phyloP scores from a whole-genome alignment of 2,329 filamentous ascomycete species.

The Curvularia sp. region DNA sequence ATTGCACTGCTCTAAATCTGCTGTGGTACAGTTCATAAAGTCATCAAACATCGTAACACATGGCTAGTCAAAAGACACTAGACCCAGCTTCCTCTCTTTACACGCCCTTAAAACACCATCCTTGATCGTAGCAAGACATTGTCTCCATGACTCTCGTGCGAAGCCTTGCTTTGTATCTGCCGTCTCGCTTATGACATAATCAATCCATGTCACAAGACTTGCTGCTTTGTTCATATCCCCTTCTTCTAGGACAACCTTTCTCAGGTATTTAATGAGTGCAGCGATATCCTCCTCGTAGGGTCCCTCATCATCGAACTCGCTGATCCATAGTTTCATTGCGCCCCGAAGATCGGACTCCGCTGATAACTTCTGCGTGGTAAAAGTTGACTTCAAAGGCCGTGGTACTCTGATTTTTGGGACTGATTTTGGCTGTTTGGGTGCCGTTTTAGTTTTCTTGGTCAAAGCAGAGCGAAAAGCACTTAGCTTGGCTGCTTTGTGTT shows the following conservation, averaged over 20 bases:
- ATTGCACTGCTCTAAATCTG: not conserved
- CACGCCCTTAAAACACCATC: constrained; percentile 7
- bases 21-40: not conserved
- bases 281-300: constrained; percentile 81
- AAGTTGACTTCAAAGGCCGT: constrained; percentile 63
- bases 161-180: not conserved
- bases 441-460: constrained; percentile 33
- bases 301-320: constrained; percentile 73
- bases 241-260: constrained; percentile 76
- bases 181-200: constrained; percentile 49
- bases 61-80: constrained; percentile 16
- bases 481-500: constrained; percentile 62
- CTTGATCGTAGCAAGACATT: constrained; percentile 4
- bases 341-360: constrained; percentile 70
- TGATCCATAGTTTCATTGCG: constrained; percentile 79
- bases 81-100: constrained; percentile 12
- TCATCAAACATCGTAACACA: constrained; percentile 4
- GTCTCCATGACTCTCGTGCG: not conserved
- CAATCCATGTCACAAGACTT: constrained; percentile 71
- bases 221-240: constrained; percentile 77
- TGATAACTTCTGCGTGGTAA: constrained; percentile 66
- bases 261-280: constrained; percentile 76
- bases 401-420: constrained; percentile 54
- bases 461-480: constrained; percentile 39
- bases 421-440: constrained; percentile 31